These are phyloP conservation scores for Coemansia sp. DNA, from an alignment of 192 early-diverging fungal genomes.

Conservation along the genomic window DNA sequence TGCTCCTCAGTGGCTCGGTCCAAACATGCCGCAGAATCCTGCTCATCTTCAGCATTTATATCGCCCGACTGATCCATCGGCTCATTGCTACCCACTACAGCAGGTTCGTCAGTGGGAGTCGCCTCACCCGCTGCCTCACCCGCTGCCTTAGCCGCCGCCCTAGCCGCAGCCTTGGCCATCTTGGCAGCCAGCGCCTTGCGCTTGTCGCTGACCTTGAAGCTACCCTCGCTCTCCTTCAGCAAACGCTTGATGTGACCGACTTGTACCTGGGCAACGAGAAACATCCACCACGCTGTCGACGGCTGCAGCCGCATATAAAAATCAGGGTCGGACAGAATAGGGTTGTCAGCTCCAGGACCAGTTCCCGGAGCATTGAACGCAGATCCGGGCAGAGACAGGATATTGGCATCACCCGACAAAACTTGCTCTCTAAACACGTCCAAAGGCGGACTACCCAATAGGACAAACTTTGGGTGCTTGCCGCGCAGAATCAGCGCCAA, in stretches of 20 bases:
- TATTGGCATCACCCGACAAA: conserved; percentile 40
- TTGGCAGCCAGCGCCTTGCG: conserved; percentile 26
- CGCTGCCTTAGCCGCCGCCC: conserved; percentile 3
- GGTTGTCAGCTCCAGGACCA: conserved; percentile 52
- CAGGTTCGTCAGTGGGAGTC: background rate
- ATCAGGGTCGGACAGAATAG: conserved; percentile 49
- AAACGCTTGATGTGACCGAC: conserved; percentile 54
- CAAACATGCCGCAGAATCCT: background rate
- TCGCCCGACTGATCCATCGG: background rate
- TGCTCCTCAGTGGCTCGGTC: background rate
- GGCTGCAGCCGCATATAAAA: conserved; percentile 56
- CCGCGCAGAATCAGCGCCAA: conserved; percentile 51
- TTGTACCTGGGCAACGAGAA: conserved; percentile 51
- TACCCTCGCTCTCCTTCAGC: conserved; percentile 49
- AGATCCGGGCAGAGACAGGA: conserved; percentile 45
- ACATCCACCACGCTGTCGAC: conserved; percentile 56
- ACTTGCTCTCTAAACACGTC: conserved; percentile 47
- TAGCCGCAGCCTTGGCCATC: conserved; percentile 8
- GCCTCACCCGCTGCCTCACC: too few species aligned
- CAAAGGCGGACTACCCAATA: conserved; percentile 32
- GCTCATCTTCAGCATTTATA: background rate
- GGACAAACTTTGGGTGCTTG: conserved; percentile 52
- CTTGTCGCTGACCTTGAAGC: conserved; percentile 40
- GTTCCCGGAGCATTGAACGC: conserved; percentile 50
- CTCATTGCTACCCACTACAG: background rate